These are phyloP conservation scores for Fusarium temperatum DNA, from an alignment of 2,329 filamentous ascomycete genomes.

Conservation along the genomic window DNA sequence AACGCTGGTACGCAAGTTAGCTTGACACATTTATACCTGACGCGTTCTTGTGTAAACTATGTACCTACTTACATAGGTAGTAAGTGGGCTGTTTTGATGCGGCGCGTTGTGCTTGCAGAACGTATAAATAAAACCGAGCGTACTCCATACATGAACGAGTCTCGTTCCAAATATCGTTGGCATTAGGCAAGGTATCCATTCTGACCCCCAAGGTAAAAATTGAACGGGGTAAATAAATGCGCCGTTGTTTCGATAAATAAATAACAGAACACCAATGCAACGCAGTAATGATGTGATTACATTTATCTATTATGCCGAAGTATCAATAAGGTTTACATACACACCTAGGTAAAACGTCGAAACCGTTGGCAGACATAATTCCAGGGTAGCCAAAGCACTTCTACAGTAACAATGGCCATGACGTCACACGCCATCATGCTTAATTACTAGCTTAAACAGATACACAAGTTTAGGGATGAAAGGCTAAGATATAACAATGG, in stretches of 20 bases:
- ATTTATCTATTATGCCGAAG: not conserved
- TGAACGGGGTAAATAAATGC: not conserved
- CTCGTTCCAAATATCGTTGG: no score
- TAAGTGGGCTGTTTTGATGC: not conserved
- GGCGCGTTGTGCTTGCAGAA: not conserved
- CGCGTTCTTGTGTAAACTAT: not conserved
- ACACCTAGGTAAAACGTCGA: not conserved
- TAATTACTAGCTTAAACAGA: slow-evolving; percentile 16
- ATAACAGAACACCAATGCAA: not conserved
- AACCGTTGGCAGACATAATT: not conserved
- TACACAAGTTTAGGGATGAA: not conserved
- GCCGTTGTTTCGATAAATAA: not conserved
- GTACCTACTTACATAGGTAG: not conserved
- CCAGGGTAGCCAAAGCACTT: not conserved
- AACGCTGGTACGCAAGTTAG: not conserved
- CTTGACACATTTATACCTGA: not conserved
- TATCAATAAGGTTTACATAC: not conserved
- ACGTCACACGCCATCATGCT: slow-evolving; percentile 18
- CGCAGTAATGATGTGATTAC: not conserved
- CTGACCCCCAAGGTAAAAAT: not conserved
- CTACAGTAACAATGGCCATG: not conserved
- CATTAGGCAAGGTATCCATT: no score
- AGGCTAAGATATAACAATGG: not conserved
- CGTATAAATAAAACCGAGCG: no score
- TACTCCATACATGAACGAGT: not conserved